phyloP scores from a whole-genome alignment of 495 filamentous ascomycete species.

The Podospora fimiseda region DNA sequence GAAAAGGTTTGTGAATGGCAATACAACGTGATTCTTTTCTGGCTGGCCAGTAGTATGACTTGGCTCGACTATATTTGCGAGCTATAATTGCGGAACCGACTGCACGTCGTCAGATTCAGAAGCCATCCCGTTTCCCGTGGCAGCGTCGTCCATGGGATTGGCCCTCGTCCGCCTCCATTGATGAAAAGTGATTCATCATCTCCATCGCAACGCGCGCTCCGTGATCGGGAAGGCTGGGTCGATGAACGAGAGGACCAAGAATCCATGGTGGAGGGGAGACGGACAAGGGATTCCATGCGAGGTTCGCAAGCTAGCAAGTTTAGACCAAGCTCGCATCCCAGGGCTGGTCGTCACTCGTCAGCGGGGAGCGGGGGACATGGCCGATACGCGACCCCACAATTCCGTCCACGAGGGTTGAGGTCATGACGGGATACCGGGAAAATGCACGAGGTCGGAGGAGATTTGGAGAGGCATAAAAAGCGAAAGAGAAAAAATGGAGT shows the following conservation, averaged over 20 bases:
- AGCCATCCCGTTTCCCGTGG: neutral
- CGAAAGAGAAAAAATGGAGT: neutral
- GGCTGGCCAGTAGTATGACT: neutral
- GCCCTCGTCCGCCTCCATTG: neutral
- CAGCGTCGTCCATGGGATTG: neutral
- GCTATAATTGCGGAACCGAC: neutral
- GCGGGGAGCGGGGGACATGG: neutral
- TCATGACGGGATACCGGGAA: conserved; percentile 2
- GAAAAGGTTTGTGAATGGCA: neutral
- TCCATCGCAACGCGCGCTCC: conserved; percentile 5
- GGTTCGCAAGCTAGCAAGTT: neutral
- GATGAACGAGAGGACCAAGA: conserved; percentile 9
- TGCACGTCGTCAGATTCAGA: neutral
- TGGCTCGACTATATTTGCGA: neutral
- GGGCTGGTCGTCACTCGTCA: neutral
- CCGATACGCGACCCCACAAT: conserved; percentile 1
- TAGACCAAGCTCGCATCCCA: neutral
- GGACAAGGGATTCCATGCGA: conserved; percentile 1
- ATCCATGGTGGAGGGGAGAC: neutral
- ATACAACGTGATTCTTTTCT: neutral
- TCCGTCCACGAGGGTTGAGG: neutral
- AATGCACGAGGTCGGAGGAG: neutral
- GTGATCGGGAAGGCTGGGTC: conserved; percentile 15
- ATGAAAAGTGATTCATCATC: neutral
- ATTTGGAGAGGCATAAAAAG: neutral